phyloP scores from a whole-genome alignment of 2,329 filamentous ascomycete genomes.

The Lecanicillium sp. region DNA sequence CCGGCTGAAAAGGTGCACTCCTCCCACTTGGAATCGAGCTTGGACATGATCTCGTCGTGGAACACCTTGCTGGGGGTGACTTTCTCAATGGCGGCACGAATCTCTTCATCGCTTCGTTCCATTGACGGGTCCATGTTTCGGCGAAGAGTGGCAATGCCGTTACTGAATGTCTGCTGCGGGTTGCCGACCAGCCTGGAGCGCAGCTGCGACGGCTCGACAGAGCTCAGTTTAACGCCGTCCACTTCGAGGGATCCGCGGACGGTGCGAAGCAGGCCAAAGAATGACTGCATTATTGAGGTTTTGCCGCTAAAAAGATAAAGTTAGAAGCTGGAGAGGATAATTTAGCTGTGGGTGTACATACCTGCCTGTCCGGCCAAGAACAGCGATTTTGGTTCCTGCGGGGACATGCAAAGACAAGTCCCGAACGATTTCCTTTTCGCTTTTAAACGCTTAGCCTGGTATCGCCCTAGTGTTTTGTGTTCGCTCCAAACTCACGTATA shows the following conservation, averaged over 20 bases:
- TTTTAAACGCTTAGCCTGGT: neutral
- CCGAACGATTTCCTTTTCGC: neutral
- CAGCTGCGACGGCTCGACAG: neutral
- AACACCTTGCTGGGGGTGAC: neutral
- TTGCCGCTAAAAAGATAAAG: constrained; percentile 1
- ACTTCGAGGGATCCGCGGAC: neutral
- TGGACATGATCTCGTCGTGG: neutral
- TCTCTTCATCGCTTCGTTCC: neutral
- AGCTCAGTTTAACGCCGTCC: neutral
- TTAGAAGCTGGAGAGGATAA: neutral
- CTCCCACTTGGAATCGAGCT: neutral
- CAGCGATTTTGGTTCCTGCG: neutral
- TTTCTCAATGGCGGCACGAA: neutral
- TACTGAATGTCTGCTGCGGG: neutral
- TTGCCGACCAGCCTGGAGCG: neutral
- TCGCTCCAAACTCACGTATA: neutral
- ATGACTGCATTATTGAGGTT: constrained; percentile 2
- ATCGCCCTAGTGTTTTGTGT: no score
- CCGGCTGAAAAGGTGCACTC: constrained; percentile 3
- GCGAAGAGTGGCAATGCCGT: neutral
- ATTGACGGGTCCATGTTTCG: constrained; percentile 1
- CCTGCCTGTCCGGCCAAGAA: constrained; percentile 4
- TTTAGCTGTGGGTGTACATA: neutral
- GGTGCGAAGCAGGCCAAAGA: constrained; percentile 1
- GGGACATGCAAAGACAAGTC: neutral